phyloP scores from a whole-genome alignment of 768 basidiomycete genomes.

The Trametes elegans region DNA sequence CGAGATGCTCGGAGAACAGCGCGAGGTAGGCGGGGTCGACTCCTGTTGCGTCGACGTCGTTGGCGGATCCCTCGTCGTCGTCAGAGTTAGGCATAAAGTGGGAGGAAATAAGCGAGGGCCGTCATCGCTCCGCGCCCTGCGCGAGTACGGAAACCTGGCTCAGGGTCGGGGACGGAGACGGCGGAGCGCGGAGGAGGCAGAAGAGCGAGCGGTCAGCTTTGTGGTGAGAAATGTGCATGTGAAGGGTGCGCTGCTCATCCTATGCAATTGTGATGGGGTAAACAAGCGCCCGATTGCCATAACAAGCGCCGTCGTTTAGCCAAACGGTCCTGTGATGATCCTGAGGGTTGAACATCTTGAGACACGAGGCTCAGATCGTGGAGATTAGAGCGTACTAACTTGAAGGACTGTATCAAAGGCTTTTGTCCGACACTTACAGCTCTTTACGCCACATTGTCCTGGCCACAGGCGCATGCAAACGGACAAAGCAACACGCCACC shows the following conservation, averaged over 20 bases:
- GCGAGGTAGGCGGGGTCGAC: slow-evolving; percentile 24
- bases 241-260: neutral
- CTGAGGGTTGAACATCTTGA: no score
- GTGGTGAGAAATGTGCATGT: neutral
- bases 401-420: no score
- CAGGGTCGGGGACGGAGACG: neutral
- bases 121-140: slow-evolving; percentile 13
- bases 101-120: neutral
- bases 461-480: neutral
- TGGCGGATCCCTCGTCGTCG: slow-evolving; percentile 7
- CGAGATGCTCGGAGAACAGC: slow-evolving; percentile 36
- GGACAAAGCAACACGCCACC: slow-evolving; percentile 8
- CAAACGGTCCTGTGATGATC: no score
- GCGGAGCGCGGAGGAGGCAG: neutral
- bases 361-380: no score
- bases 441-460: neutral
- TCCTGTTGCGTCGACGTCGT: no score
- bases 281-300: neutral
- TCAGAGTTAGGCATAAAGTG: slow-evolving; percentile 14
- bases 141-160: neutral
- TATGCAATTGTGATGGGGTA: slow-evolving; percentile 3
- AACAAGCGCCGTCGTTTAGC: neutral
- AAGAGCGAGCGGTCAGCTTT: neutral
- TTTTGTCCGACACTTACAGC: neutral
- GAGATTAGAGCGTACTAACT: no score